These are phyloP conservation scores for Suillus ampliporus DNA, from an alignment of 768 basidiomycete species.

Conservation along the genomic window DNA sequence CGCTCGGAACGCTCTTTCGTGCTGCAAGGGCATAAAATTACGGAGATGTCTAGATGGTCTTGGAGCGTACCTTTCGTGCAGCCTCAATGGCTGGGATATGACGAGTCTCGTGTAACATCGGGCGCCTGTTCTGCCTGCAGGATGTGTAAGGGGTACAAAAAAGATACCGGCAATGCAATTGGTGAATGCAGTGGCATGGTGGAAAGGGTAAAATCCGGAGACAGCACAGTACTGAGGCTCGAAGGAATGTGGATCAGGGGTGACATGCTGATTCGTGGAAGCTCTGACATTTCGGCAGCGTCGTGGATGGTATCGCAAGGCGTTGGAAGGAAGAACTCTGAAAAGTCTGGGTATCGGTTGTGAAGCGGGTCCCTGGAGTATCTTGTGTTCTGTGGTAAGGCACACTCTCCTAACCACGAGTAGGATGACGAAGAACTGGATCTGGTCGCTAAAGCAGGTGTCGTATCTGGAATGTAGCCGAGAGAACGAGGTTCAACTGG, in stretches of 20 bases:
- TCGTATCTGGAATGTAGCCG: background rate
- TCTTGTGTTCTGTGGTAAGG: background rate
- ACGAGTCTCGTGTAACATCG: background rate
- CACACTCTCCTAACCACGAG: background rate
- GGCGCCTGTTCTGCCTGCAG: background rate
- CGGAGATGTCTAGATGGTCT: background rate
- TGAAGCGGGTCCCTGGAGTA: slow-evolving; percentile 39
- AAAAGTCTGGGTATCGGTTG: slow-evolving; percentile 40
- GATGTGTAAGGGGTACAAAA: background rate
- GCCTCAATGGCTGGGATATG: background rate
- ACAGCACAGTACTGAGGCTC: background rate
- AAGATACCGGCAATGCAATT: background rate
- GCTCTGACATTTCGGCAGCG: background rate
- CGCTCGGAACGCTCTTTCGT: background rate
- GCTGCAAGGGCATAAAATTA: background rate
- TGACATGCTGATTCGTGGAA: background rate
- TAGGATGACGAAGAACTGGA: background rate
- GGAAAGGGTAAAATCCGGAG: background rate
- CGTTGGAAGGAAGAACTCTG: slow-evolving; percentile 33
- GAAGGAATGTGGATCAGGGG: background rate
- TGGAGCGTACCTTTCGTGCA: background rate
- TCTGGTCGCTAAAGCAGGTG: background rate
- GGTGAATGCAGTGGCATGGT: background rate
- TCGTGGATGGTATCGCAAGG: background rate
- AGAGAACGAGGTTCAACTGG: background rate